Evolutionary conservation across 1,284 basidiomycete genomes (phyloP).

Genomic region (Leccinum fuscescens): DNA sequence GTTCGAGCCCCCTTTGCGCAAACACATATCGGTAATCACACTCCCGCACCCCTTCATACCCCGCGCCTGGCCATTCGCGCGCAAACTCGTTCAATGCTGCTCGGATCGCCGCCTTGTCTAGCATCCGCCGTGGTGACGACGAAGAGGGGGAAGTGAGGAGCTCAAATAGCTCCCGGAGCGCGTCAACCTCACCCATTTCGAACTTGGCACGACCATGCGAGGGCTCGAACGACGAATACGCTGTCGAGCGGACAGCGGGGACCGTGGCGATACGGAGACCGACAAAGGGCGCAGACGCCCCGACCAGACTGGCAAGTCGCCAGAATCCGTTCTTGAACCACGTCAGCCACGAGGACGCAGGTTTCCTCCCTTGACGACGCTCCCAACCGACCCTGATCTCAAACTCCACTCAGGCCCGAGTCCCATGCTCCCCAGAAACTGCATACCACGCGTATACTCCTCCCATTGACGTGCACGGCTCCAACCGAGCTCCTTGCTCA

Average conservation of each 20-base stretch:
- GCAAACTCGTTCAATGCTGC: slow-evolving; percentile 39
- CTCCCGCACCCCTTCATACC: slow-evolving; percentile 49
- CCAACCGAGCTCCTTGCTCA: slow-evolving; percentile 88
- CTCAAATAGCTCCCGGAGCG: slow-evolving; percentile 58
- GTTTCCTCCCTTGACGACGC: neutral
- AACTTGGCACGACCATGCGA: slow-evolving; percentile 60
- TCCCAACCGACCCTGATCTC: slow-evolving; percentile 20
- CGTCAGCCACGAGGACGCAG: neutral
- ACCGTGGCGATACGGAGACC: neutral
- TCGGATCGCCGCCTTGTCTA: slow-evolving; percentile 36
- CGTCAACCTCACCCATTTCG: slow-evolving; percentile 66
- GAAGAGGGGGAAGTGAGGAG: slow-evolving; percentile 21
- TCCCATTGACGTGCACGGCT: slow-evolving; percentile 50
- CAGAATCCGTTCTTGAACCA: slow-evolving; percentile 32
- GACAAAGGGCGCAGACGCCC: neutral
- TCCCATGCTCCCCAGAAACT: slow-evolving; percentile 78
- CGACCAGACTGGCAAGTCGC: slow-evolving; percentile 24
- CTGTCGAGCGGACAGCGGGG: slow-evolving; percentile 25
- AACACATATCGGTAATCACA: slow-evolving; percentile 74
- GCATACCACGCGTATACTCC: slow-evolving; percentile 62
- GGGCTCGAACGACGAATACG: slow-evolving; percentile 27
- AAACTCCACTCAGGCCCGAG: slow-evolving; percentile 41
- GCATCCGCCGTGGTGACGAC: slow-evolving; percentile 19
- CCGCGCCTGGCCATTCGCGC: slow-evolving; percentile 42
- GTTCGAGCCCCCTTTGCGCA: slow-evolving; percentile 69